Evolutionary conservation across 371 early-diverging fungal species (phyloP), one percentile per base, ranked within the genome.

Genomic region (Umbelopsis sp.): DNA sequence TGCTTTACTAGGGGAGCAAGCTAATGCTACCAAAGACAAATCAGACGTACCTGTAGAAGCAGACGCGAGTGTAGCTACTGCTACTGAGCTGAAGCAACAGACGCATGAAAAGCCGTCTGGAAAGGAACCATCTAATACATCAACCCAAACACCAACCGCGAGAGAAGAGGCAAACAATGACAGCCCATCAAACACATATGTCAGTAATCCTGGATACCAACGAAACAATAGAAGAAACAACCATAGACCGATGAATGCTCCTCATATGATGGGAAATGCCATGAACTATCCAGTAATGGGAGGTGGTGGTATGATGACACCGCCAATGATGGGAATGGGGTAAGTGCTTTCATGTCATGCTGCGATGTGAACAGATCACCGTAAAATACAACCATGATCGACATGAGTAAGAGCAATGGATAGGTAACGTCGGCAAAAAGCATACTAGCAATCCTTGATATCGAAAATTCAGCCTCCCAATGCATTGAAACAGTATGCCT

Each of bases 241-340:
- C 14, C 11, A 57, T 37, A 57, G 57, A 35, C 37, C 57, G 6
- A 38, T 38, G 38, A 38, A 38, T 38, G 35, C 25, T 57, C 57
- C 25, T 9, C 35, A 57, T 35, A 57, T 57, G 57, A 25, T 57
- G 25, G 37, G 57, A 14, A 57, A 57, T 32, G 48, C 14, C 12
- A 46, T 46, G 48, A 12, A 12, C 14, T 57, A 12, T 16, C 57
- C 57, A 35, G 12, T 25, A 9, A 57, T 57, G 57, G 57, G 32
- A 4, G 10, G 38, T 38, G 38, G 38, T 57, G 57, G 37, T 38
- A 38, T 38, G 18, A 37, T 57, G 57, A 12, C 57, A 57, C 22
- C 22, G 22, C 57, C 57, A 16, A 57, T 57, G 57, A 25, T 57
- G 37, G 57, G 57, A 3, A 57, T 57, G 57, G 57, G 57, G 57